phyloP scores from a whole-genome alignment of 345 rosid genomes.

The Syzygium aromaticum region DNA sequence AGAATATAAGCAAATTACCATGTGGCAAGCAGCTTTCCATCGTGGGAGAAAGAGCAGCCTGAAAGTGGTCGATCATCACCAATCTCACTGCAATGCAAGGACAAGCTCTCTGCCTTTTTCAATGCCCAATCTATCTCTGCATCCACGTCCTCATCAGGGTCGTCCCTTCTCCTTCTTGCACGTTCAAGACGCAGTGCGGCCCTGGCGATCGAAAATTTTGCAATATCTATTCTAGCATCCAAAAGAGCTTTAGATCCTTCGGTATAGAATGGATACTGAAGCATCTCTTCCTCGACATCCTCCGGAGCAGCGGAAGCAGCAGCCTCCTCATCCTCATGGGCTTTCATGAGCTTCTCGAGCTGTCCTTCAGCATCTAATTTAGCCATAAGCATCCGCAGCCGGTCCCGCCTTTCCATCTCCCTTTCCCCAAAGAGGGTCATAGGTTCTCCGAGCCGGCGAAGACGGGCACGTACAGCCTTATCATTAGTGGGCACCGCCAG shows the following conservation, averaged over 20 bases:
- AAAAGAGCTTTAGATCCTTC: constrained; percentile 71
- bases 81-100: constrained; percentile 76
- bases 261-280: constrained; percentile 74
- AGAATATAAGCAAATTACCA: constrained; percentile 35
- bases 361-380: constrained; percentile 79
- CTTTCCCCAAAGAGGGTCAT: constrained; percentile 90
- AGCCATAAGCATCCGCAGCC: constrained; percentile 81
- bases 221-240: constrained; percentile 68
- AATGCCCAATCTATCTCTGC: constrained; percentile 78
- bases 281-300: constrained; percentile 54
- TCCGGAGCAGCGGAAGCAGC: constrained; percentile 34
- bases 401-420: constrained; percentile 96
- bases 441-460: constrained; percentile 84
- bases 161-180: constrained; percentile 61
- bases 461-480: constrained; percentile 80
- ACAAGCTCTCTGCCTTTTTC: constrained; percentile 50
- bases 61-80: constrained; percentile 91
- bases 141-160: constrained; percentile 90
- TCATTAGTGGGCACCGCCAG: constrained; percentile 97
- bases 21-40: constrained; percentile 82
- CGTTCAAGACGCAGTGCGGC: constrained; percentile 73
- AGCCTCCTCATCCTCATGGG: constrained; percentile 83
- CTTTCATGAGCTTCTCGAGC: constrained; percentile 71
- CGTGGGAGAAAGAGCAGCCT: constrained; percentile 81
- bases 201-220: constrained; percentile 55